These are phyloP conservation scores for Termitomyces sp. DNA, from an alignment of 768 basidiomycete species.

Conservation along the genomic window DNA sequence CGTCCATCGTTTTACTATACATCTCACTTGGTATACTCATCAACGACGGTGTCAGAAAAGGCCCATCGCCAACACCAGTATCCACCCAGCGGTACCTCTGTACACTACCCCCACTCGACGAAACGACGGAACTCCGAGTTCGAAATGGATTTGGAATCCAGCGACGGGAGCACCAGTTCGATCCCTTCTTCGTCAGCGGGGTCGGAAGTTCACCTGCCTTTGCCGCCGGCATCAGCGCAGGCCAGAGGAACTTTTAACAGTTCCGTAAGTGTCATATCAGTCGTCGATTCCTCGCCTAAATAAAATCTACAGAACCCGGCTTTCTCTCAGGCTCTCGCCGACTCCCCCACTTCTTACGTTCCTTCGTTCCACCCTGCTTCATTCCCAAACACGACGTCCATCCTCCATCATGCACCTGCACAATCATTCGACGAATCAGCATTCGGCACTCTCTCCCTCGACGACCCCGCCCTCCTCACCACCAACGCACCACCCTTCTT, in stretches of 20 bases:
- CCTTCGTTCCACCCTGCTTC: background rate
- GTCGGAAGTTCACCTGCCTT: background rate
- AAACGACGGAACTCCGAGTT: background rate
- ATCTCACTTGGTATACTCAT: background rate
- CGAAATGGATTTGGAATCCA: conserved; percentile 3
- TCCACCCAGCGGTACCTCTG: background rate
- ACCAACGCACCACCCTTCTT: conserved; percentile 21
- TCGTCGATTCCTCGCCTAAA: no score
- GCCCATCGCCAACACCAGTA: background rate
- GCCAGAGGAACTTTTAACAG: background rate
- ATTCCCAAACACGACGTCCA: background rate
- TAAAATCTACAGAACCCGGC: background rate
- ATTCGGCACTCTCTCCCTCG: conserved; percentile 75
- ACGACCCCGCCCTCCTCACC: conserved; percentile 67
- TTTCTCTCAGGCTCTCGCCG: background rate
- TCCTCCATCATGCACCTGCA: background rate
- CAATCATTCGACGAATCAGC: conserved; percentile 36
- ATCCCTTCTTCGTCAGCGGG: background rate
- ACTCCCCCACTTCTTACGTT: background rate
- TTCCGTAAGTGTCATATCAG: background rate
- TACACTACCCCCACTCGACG: background rate
- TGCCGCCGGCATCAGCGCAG: background rate
- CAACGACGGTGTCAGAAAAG: background rate
- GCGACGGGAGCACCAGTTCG: conserved; percentile 3
- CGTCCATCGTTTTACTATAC: conserved; percentile 18